Evolutionary conservation across 1,139 yeast species (phyloP), one percentile per base, ranked within the genome.

Genomic region (Hyphopichia fennica): DNA sequence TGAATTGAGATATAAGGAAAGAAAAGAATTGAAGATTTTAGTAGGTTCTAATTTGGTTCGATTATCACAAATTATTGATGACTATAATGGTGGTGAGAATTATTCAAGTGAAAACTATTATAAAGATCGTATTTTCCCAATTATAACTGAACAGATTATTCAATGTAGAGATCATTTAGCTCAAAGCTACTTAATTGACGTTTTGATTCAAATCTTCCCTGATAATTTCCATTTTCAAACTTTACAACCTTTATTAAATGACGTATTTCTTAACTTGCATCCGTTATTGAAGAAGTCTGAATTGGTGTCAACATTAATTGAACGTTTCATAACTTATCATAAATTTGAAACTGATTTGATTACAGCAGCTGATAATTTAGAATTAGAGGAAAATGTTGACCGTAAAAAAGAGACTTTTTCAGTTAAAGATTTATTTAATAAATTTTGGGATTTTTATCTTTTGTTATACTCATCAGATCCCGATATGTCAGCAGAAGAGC

Each of bases 31-130:
- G 50, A 93, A 88, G 64, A 89, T 93, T 45, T 75, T 95, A 43
- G 96, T 93, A 35, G 99, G 99, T 1, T 85, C 96, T 16, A 95
- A 91, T 60, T 72, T 93, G 52, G 97, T 93, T 10, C 77, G 97
- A 41, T 70, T 93, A 41, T 85, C 96, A 0, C 97, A 93, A 62
- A 72, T 93, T 27, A 88, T 91, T 30, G 95, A 87, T 41, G 81
- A 87, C 41, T 72, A 62, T 46, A 38, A 51, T 27, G 88, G 82
- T 47, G 73, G 74, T 42, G 57, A 54, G 7, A 48, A 47, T 9
- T 71, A 67, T 47, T 58, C 67, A 4, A 57, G 66, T 15, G 60
- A 60, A 7, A 62, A 65, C 1, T 77, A 79, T 53, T 95, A 91
- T 64, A 73, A 79, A 42, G 68, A 71, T 7, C 70, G 75, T 20